phyloP scores from a whole-genome alignment of 345 rosid species.

The Brassica carinata region DNA sequence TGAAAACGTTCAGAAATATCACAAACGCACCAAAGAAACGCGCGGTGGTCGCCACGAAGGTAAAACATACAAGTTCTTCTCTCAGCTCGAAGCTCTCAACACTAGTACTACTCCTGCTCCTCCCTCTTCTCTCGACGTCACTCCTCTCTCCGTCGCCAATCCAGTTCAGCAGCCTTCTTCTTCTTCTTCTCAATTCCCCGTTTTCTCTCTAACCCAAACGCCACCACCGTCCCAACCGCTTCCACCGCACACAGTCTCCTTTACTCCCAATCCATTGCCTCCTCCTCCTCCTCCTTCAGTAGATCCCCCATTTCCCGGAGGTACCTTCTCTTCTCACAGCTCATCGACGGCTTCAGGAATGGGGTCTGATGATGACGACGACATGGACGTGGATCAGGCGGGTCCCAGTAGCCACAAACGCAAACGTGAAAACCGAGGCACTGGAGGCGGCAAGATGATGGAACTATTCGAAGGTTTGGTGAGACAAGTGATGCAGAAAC shows the following conservation, averaged over 20 bases:
- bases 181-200: conserved; percentile 26
- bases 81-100: conserved; percentile 75
- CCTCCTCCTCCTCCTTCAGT: conserved; percentile 36
- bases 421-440: conserved; percentile 47
- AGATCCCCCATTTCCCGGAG: conserved; percentile 32
- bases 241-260: conserved; percentile 6
- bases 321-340: conserved; percentile 65
- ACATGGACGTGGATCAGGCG: conserved; percentile 44
- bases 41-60: conserved; percentile 87
- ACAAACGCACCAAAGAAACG: conserved; percentile 88
- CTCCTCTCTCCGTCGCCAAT: conserved; percentile 65
- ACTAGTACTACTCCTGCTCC: conserved; percentile 29
- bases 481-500: conserved; percentile 80
- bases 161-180: conserved; percentile 40
- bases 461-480: conserved; percentile 64
- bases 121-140: conserved; percentile 46
- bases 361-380: conserved; percentile 53
- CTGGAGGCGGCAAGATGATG: conserved; percentile 60
- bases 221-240: conserved; percentile 30
- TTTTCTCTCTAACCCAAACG: conserved; percentile 36
- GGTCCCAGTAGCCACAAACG: conserved; percentile 70
- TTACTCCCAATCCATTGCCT: conserved; percentile 20
- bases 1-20: conserved; percentile 92
- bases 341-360: conserved; percentile 62
- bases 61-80: conserved; percentile 80